A percentile compares a stretch with the other conserved stretches of the same genome.
Evolutionary conservation across 2,329 filamentous ascomycete genomes (phyloP).

Genomic region (Pyrenophora tritici-repentis): DNA sequence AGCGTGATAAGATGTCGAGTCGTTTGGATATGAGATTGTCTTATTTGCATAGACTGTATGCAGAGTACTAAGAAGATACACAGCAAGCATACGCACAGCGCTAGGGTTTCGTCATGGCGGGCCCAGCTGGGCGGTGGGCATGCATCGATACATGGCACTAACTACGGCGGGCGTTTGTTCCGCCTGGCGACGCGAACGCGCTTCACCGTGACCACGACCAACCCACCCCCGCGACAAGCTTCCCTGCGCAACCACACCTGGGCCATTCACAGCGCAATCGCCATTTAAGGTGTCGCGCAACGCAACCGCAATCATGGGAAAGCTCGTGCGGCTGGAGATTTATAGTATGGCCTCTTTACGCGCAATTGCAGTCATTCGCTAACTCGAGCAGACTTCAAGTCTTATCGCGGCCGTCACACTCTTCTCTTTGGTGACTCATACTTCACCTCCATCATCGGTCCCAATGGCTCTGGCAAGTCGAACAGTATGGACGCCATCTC

Average conservation of each 20-base stretch:
- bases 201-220: constrained; percentile 5
- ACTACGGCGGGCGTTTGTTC: constrained; percentile 28
- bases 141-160: constrained; percentile 10
- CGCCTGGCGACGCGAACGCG: constrained; percentile 23
- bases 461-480: constrained; percentile 99
- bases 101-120: constrained; percentile 31
- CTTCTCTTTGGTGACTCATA: constrained; percentile 96
- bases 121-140: not conserved
- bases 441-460: constrained; percentile 98
- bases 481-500: constrained; percentile 99
- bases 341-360: constrained; percentile 68
- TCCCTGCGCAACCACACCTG: constrained; percentile 3
- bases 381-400: constrained; percentile 82
- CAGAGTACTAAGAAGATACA: not conserved
- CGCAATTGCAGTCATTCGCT: constrained; percentile 16
- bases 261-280: constrained; percentile 11
- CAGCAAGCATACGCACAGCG: too few relatives aligned
- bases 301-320: constrained; percentile 70
- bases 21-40: too few relatives aligned
- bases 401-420: constrained; percentile 95
- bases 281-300: constrained; percentile 20
- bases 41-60: not conserved
- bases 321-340: constrained; percentile 91
- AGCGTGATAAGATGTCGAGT: not conserved
- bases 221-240: constrained; percentile 7